Base-by-base conservation (phyloP, 257 asterid genomes). In the Plantago elongata region DNA sequence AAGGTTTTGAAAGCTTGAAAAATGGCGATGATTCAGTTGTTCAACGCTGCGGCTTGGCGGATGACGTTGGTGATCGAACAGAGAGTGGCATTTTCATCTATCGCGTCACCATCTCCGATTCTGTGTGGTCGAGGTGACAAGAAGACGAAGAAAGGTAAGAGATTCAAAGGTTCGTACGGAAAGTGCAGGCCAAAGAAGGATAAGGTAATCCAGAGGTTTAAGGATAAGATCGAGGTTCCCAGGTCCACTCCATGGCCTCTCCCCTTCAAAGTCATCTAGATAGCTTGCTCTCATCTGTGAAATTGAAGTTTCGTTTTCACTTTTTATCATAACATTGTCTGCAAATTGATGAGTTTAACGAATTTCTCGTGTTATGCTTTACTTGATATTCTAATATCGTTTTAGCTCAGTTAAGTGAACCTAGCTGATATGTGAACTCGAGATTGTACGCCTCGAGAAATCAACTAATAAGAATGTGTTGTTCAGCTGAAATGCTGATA, bases 241-340 rank as follows among this genome's bases (percentile, higher is more conserved):
- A 84, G 89, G 84, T 87, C 99, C 65, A 84, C 97, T 65, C 95
- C 95, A 27, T 87, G 96, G 97, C 99, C 97, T 74, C 83, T 89
- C 9, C 88, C 97, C 73, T 86, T 92, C 85, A 92, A 84, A 12
- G 54, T 60, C 14, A 45, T 60, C 22, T 60, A 45, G 40, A 34
- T 34, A 34, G 5, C 4, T 34, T 34, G 5, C 8, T 4, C 8
- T 5, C 0, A 34, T 34, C 40, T 34, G 40, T 34, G 40, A 34
- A 34, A 34, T 34, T 34, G 1, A 34, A 34, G 40, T 34, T 34
- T 6, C 8, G 40, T 34, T 34, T 34, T 34, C 40, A 34, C 40
- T 34, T 1, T 1, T 34, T 34, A 34, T 34, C 40, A 34, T 3
- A 1, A 34, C 40, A 34, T 34, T 34, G 40, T 34, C 8, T 34